Conservation (phyloP, 805 yeast genomes). For the Metschnikowia baotianmanensis region DNA sequence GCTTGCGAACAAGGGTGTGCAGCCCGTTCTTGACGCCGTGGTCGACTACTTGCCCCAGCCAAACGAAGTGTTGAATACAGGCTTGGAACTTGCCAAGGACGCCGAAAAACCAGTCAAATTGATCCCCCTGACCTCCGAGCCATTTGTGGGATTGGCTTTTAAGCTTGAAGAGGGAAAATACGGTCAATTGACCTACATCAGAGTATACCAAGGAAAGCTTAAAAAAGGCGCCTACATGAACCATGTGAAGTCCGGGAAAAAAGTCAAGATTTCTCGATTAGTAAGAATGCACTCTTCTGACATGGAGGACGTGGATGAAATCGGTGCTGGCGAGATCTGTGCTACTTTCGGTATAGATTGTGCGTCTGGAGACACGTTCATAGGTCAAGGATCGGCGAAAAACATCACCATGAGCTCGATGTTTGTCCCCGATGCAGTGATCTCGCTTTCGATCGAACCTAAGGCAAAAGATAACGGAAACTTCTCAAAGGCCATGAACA, state of each 20-base stretch:
- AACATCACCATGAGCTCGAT: constrained; percentile 92
- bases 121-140: constrained; percentile 67
- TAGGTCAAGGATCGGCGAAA: constrained; percentile 64
- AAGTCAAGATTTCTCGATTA: constrained; percentile 86
- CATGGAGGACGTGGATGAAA: constrained; percentile 96
- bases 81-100: constrained; percentile 71
- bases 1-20: constrained; percentile 92
- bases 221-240: constrained; percentile 87
- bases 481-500: constrained; percentile 93
- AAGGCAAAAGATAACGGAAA: constrained; percentile 80
- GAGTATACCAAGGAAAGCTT: constrained; percentile 95
- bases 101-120: constrained; percentile 59
- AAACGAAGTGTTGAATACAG: constrained; percentile 86
- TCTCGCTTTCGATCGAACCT: constrained; percentile 87
- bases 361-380: constrained; percentile 97
- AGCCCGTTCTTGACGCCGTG: constrained; percentile 92
- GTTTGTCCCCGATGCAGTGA: constrained; percentile 99
- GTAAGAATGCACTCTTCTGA: constrained; percentile 99
- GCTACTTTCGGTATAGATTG: constrained; percentile 99
- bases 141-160: constrained; percentile 97
- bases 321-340: constrained; percentile 97
- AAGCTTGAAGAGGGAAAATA: constrained; percentile 97
- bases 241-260: constrained; percentile 90
- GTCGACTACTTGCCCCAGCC: constrained; percentile 96
- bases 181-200: constrained; percentile 94